phyloP scores from a whole-genome alignment of 441 rosid genomes.

The Populus trichocarpa region DNA sequence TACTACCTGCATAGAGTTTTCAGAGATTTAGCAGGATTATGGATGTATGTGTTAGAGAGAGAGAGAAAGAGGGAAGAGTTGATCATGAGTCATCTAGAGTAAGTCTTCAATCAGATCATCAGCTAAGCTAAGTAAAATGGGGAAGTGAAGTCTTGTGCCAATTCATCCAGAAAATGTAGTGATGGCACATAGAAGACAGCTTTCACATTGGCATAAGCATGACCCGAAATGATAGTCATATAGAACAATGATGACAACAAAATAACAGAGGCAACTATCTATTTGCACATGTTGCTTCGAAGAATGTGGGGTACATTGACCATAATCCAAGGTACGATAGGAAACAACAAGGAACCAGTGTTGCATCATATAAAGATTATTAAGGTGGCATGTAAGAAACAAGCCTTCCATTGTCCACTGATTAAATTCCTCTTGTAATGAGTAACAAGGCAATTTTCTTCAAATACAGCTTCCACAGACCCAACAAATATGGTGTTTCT shows the following conservation, averaged over 20 bases:
- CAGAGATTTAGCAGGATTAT: not conserved
- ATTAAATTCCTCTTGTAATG: not conserved
- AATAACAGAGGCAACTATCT: not conserved
- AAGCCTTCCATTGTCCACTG: not conserved
- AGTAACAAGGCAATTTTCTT: not conserved
- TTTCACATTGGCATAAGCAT: not conserved
- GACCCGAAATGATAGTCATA: not conserved
- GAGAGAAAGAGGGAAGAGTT: not conserved
- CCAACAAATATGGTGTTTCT: not conserved
- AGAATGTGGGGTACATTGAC: not conserved
- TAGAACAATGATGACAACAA: not conserved
- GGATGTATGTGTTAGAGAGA: not conserved
- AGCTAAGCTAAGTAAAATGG: not conserved
- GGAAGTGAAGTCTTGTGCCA: not conserved
- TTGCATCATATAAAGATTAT: not conserved
- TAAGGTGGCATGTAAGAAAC: not conserved
- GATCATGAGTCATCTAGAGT: not conserved
- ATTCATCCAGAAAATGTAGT: not conserved
- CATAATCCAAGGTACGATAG: not conserved
- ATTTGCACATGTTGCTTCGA: not conserved
- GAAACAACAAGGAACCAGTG: not conserved
- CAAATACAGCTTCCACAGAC: not conserved
- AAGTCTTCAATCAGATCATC: slow-evolving; percentile 1
- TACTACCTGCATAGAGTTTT: not conserved
- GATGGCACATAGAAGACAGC: not conserved